Conservation (phyloP, 495 filamentous ascomycete genomes). For the Neurospora tetrasperma region DNA sequence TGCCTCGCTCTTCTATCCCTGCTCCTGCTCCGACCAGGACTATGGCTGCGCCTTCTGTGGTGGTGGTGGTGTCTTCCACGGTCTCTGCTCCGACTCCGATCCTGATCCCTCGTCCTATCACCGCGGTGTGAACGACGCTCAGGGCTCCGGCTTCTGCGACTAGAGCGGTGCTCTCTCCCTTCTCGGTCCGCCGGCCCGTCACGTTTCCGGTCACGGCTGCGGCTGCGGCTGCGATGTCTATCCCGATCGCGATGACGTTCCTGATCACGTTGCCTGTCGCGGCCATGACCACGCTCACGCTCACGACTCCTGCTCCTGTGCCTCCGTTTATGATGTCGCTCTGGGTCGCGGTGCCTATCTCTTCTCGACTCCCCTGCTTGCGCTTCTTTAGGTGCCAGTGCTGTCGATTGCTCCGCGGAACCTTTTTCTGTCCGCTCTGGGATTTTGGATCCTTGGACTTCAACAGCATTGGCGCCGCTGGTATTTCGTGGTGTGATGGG, state of each 20-base stretch:
- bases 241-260: conserved; percentile 13
- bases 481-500: conserved; percentile 46
- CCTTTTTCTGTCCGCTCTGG: conserved; percentile 9
- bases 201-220: conserved; percentile 26
- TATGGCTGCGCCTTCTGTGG: conserved; percentile 3
- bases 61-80: conserved; percentile 2
- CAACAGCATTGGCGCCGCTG: conserved; percentile 41
- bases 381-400: conserved; percentile 2
- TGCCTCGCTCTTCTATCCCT: conserved; percentile 7
- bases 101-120: conserved; percentile 7
- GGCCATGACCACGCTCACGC: conserved; percentile 10
- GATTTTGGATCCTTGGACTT: conserved; percentile 22
- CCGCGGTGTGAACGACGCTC: conserved; percentile 6
- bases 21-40: conserved; percentile 21
- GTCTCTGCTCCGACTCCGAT: conserved; percentile 10
- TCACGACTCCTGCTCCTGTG: conserved; percentile 23
- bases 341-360: conserved; percentile 21
- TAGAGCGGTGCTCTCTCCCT: conserved; percentile 4
- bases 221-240: conserved; percentile 28
- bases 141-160: conserved; percentile 23
- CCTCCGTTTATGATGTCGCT: conserved; percentile 26
- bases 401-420: not conserved
- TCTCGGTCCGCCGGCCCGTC: conserved; percentile 4
- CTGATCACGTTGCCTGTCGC: conserved; percentile 7
- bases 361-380: conserved; percentile 14